Conservation (phyloP, 768 basidiomycete species). For the Naganishia vaughanmartiniae region DNA sequence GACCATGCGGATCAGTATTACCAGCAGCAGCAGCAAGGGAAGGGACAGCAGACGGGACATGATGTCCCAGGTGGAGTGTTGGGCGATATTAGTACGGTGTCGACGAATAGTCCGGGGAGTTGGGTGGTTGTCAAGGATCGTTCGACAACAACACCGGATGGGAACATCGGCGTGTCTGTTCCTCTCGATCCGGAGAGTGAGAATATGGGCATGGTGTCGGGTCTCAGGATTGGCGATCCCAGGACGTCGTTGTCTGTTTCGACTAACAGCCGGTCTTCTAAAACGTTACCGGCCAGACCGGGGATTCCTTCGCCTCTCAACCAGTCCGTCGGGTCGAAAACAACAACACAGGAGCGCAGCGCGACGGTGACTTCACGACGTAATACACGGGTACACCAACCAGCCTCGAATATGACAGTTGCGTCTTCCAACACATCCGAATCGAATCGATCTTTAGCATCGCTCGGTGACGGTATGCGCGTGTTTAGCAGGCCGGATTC, state of each 20-base stretch:
- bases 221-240: background rate
- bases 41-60: conserved; percentile 17
- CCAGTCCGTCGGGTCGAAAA: background rate
- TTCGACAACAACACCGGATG: background rate
- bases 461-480: background rate
- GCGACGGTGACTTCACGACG: background rate
- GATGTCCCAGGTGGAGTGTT: background rate
- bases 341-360: background rate
- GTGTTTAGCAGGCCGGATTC: background rate
- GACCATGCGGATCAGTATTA: background rate
- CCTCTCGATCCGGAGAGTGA: background rate
- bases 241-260: background rate
- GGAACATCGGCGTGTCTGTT: background rate
- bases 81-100: conserved; percentile 17
- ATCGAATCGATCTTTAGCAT: background rate
- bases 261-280: background rate
- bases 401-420: background rate
- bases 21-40: too few relatives aligned
- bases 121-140: conserved; percentile 21
- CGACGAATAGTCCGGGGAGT: conserved; percentile 13
- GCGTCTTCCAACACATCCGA: conserved; percentile 17
- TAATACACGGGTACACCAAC: background rate
- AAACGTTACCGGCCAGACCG: background rate
- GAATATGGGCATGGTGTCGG: background rate
- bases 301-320: conserved; percentile 14